Percentiles rank a stretch among this genome's conserved stretches.
These are phyloP conservation scores for Naganishia albida DNA, from an alignment of 1,284 basidiomycete genomes.

Conservation along the genomic window DNA sequence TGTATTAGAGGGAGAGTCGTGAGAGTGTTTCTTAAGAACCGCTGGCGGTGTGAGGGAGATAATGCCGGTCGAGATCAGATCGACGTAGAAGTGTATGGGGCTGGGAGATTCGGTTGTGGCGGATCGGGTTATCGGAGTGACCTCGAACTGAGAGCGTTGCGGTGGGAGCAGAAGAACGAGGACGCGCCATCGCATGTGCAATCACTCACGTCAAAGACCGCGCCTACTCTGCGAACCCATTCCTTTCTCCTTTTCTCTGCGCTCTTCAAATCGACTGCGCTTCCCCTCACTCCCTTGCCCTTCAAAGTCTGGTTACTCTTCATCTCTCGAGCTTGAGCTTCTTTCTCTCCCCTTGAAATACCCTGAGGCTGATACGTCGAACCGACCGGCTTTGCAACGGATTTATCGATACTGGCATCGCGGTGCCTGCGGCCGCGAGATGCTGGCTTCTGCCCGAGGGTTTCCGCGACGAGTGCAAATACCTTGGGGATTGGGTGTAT, in stretches of 20 bases:
- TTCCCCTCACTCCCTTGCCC: background rate
- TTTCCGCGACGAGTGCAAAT: slow-evolving; percentile 23
- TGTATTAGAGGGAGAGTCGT: background rate
- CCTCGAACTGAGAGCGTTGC: slow-evolving; percentile 10
- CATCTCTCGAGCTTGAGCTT: background rate
- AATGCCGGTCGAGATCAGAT: slow-evolving; percentile 8
- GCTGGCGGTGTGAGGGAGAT: slow-evolving; percentile 16
- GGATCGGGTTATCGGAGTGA: background rate
- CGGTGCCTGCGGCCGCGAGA: background rate
- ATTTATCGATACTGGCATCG: background rate
- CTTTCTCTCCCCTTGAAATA: background rate
- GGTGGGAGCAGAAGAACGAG: background rate
- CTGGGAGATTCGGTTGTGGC: background rate
- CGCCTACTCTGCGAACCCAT: slow-evolving; percentile 13
- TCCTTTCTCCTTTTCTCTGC: slow-evolving; percentile 18
- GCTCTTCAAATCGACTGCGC: background rate
- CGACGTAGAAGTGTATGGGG: slow-evolving; percentile 18
- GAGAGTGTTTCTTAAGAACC: background rate
- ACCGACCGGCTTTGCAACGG: background rate
- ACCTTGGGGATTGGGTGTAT: background rate
- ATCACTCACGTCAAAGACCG: slow-evolving; percentile 10
- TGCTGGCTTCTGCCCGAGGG: slow-evolving; percentile 10
- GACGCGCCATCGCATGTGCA: background rate
- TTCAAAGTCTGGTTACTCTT: background rate
- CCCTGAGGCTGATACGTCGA: slow-evolving; percentile 18